Evolutionary conservation across 371 early-diverging fungal species (phyloP), one percentile per base, ranked within the genome.

Genomic region (Fennellomyces sp.): DNA sequence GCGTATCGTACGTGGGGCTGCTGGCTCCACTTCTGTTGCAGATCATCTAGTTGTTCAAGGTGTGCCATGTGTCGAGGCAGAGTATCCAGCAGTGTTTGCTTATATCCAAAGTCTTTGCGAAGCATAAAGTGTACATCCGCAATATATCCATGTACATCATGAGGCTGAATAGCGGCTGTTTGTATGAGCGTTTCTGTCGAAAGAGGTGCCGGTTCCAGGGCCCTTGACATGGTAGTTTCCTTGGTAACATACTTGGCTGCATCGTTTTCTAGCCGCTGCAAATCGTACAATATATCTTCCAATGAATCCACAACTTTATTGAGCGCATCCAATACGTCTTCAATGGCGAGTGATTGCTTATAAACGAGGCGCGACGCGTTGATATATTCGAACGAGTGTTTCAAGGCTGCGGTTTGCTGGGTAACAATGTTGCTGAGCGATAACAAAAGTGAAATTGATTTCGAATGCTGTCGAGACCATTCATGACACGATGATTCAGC

Each of bases 151-250:
- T 50, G 41, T 2, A 51, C 60, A 19, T 27, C 45, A 15, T 60
- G 52, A 28, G 60, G 52, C 7, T 39, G 60, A 17, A 60, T 48
- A 42, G 60, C 52, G 13, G 60, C 60, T 25, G 41, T 38, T 31
- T 60, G 60, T 4, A 60, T 52, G 10, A 60, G 19, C 2, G 60
- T 51, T 31, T 60, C 60, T 5, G 60, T 60, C n/a, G 60, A 60
- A 13, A 58, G 48, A 25, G 58, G 49, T 31, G 31, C 35, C 15
- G 41, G 38, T 27, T 33, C 39, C 26, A 21, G 12, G 3, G 39
- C 2, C 5, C 11, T 52, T 29, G 25, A 12, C 36, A 39, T 54
- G 2, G 35, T 36, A 8, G 35, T 25, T n/a, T 51, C 60, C 29
- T 39, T 30, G 3, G 52, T 33, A 2, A 60, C 11, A 21, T 33